Percentiles rank a stretch among this genome's conserved stretches.
Conservation (phyloP, 805 yeast genomes). For the Kregervanrija pseudodelftensis region DNA sequence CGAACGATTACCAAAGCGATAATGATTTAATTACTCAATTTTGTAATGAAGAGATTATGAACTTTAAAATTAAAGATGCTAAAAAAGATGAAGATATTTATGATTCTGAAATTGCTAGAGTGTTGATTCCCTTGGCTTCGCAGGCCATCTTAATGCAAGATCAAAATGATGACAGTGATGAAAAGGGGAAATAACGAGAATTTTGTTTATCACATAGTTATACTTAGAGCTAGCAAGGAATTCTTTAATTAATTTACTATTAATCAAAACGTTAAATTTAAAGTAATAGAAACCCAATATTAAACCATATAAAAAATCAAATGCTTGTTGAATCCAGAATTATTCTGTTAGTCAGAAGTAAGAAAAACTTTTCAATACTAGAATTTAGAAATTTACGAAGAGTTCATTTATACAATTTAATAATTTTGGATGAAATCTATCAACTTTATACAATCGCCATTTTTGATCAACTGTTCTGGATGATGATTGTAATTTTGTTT, state of each 20-base stretch:
- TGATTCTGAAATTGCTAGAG: slow-evolving; percentile 22
- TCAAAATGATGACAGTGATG: slow-evolving; percentile 7
- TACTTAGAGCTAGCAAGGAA: no score
- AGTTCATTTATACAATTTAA: no score
- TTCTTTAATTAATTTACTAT: no score
- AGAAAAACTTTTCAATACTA: no score
- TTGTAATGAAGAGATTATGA: slow-evolving; percentile 21
- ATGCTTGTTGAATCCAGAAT: no score
- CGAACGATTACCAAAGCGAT: slow-evolving; percentile 19
- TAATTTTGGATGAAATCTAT: no score
- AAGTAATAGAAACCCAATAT: not conserved
- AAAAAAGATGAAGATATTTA: slow-evolving; percentile 13
- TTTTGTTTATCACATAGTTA: not conserved
- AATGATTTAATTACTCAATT: slow-evolving; percentile 26
- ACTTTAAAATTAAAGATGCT: slow-evolving; percentile 13
- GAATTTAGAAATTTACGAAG: no score
- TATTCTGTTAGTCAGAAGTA: no score
- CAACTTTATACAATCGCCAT: not conserved
- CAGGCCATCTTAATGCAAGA: slow-evolving; percentile 21
- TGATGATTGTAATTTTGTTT: no score
- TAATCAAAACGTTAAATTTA: not conserved
- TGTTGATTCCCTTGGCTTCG: slow-evolving; percentile 30
- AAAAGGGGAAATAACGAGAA: slow-evolving; percentile 1
- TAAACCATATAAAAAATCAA: not conserved
- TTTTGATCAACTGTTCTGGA: not conserved